Percentiles rank a stretch among this genome's conserved stretches.
Evolutionary conservation across 2,329 filamentous ascomycete genomes (phyloP).

Genomic region (Aspergillus sclerotialis): DNA sequence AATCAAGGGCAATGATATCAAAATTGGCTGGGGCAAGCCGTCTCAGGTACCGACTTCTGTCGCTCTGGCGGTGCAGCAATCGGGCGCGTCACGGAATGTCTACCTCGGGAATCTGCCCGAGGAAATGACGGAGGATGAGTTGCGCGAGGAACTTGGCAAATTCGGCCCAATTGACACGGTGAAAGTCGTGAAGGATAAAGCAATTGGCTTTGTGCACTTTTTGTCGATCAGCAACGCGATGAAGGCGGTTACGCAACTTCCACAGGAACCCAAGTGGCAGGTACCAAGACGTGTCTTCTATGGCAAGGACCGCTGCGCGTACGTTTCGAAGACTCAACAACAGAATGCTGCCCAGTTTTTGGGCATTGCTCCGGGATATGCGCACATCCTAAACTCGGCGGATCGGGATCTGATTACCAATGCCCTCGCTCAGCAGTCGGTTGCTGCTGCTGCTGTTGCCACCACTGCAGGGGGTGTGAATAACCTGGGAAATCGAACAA

Average conservation of each 20-base stretch:
- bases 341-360: constrained; percentile 98
- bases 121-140: constrained; percentile 81
- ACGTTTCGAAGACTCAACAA: constrained; percentile 98
- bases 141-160: constrained; percentile 90
- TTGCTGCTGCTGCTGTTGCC: constrained; percentile 90
- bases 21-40: constrained; percentile 98
- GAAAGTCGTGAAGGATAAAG: constrained; percentile 97
- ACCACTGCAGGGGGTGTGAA: constrained; percentile 95
- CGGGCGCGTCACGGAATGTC: constrained; percentile 91
- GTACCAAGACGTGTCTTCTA: constrained; percentile 94
- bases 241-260: constrained; percentile 93
- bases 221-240: constrained; percentile 95
- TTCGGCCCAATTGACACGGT: constrained; percentile 95
- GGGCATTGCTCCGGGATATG: constrained; percentile 92
- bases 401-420: constrained; percentile 96
- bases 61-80: constrained; percentile 94
- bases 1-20: constrained; percentile 98
- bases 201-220: constrained; percentile 96
- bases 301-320: constrained; percentile 95
- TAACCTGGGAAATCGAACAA: constrained; percentile 94
- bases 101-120: constrained; percentile 92
- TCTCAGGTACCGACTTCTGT: constrained; percentile 97
- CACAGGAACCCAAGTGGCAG: constrained; percentile 96
- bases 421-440: constrained; percentile 92
- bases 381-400: constrained; percentile 90